These are phyloP conservation scores for Kodamaea kakaduensis DNA, from an alignment of 805 yeast species.

Conservation along the genomic window DNA sequence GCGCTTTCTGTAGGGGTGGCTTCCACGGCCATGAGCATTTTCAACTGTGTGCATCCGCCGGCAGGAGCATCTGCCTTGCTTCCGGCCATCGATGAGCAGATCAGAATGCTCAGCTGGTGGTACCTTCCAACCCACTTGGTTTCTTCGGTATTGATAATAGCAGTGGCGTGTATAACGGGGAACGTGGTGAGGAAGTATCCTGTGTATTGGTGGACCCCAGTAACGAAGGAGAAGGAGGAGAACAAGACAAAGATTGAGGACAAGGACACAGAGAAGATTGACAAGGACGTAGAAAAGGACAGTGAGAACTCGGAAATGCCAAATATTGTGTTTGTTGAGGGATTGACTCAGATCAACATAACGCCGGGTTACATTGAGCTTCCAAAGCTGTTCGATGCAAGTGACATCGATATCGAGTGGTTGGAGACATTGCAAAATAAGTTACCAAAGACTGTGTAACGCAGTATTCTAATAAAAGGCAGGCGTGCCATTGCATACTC, in stretches of 20 bases:
- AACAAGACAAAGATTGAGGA: slow-evolving; percentile 2
- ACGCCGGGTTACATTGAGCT: slow-evolving; percentile 14
- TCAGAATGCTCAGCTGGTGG: slow-evolving; percentile 61
- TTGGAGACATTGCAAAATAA: slow-evolving; percentile 15
- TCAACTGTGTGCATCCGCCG: slow-evolving; percentile 65
- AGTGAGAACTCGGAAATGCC: too few species aligned
- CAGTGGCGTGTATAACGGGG: slow-evolving; percentile 50
- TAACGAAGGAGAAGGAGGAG: slow-evolving; percentile 5
- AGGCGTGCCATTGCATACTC: too few species aligned
- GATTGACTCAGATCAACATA: slow-evolving; percentile 17
- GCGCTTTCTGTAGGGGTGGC: slow-evolving; percentile 54
- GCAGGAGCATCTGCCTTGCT: slow-evolving; percentile 67
- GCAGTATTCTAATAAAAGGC: too few species aligned
- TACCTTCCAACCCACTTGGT: slow-evolving; percentile 54
- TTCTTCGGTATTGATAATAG: slow-evolving; percentile 43
- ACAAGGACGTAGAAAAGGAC: too few species aligned
- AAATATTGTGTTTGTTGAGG: slow-evolving; percentile 14
- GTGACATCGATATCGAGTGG: slow-evolving; percentile 27
- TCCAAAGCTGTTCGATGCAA: slow-evolving; percentile 22
- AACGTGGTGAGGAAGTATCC: slow-evolving; percentile 55
- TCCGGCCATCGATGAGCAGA: slow-evolving; percentile 45
- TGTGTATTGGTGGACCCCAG: slow-evolving; percentile 55
- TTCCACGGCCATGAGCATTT: slow-evolving; percentile 49
- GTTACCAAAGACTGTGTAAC: neutral
- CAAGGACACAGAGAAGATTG: too few species aligned